Percentiles rank a stretch among this genome's conserved stretches.
Evolutionary conservation across 768 basidiomycete genomes (phyloP).

Genomic region (Boletus barrowsii): DNA sequence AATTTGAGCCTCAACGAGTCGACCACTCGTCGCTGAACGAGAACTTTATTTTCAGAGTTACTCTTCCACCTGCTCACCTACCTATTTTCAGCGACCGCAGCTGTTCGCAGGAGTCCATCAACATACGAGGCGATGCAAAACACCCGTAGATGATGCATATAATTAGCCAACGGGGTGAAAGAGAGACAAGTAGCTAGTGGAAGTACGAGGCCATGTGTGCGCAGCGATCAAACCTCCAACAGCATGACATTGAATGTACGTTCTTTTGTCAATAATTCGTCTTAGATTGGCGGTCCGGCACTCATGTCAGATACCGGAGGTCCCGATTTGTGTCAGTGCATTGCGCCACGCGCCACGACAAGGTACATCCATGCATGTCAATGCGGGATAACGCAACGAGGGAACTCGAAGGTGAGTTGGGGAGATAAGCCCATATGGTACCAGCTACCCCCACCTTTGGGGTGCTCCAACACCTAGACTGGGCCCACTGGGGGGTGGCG

Average conservation of each 20-base stretch:
- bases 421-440: no score
- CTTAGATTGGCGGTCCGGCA: no score
- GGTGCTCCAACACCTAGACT: background rate
- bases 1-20: background rate
- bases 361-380: background rate
- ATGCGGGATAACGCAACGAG: background rate
- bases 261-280: background rate
- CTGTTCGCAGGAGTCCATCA: background rate
- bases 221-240: slow-evolving; percentile 2
- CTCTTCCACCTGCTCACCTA: slow-evolving; percentile 1
- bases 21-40: slow-evolving; percentile 10
- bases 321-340: background rate
- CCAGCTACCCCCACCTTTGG: background rate
- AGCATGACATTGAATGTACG: background rate
- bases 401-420: background rate
- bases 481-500: background rate
- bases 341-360: background rate
- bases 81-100: slow-evolving; percentile 13
- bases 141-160: slow-evolving; percentile 2
- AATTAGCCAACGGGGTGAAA: slow-evolving; percentile 5
- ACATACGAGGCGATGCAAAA: background rate
- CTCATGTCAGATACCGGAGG: background rate
- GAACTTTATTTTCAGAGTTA: slow-evolving; percentile 11
- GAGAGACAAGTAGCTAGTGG: background rate
- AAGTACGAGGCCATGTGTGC: slow-evolving; percentile 4